phyloP scores from a whole-genome alignment of 2,329 filamentous ascomycete genomes.

The Monilinia laxa region DNA sequence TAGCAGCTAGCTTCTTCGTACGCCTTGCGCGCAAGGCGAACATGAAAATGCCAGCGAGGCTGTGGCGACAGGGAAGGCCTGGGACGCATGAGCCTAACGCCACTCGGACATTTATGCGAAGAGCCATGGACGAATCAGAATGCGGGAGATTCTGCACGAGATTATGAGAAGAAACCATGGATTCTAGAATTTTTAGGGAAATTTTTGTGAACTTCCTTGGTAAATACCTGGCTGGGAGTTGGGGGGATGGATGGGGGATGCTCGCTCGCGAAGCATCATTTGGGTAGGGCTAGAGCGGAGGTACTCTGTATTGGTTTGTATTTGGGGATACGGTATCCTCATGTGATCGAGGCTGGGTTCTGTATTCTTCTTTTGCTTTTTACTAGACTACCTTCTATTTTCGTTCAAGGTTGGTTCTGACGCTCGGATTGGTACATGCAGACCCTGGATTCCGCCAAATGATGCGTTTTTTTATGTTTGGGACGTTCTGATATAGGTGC shows the following conservation, averaged over 20 bases:
- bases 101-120: background rate
- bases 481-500: constrained; percentile 16
- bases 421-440: background rate
- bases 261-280: background rate
- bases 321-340: background rate
- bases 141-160: background rate
- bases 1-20: background rate
- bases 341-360: constrained; percentile 5
- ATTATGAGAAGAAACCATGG: background rate
- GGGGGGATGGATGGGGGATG: background rate
- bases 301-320: too few relatives aligned
- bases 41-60: background rate
- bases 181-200: background rate
- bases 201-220: constrained; percentile 9
- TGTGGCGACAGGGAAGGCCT: background rate
- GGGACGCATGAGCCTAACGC: constrained; percentile 1
- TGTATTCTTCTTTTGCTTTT: background rate
- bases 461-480: constrained; percentile 15
- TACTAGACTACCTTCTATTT: background rate
- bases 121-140: background rate
- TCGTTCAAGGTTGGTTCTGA: background rate
- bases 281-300: background rate
- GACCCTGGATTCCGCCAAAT: background rate
- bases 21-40: constrained; percentile 18
- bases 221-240: background rate